Base-by-base conservation (phyloP, 768 basidiomycete genomes). In the Tulasnella sp. region DNA sequence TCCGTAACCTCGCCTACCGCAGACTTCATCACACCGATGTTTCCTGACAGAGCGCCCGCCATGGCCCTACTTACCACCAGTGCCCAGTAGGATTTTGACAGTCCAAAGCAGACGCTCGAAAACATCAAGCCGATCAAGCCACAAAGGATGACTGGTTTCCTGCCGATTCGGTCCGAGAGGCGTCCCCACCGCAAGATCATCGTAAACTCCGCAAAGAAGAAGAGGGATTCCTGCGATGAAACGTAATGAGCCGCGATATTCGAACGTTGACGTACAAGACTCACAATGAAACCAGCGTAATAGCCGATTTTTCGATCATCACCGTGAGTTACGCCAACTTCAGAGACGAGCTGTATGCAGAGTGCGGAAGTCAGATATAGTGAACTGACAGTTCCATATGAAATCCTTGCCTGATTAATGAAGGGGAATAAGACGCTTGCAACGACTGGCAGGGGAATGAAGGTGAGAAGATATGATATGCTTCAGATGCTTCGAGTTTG, bases 141-240 rank as follows among this genome's bases (percentile, higher is more conserved):
- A 42, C 21, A 27, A 29, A 65, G 19, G 42, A 66, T 60, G 25
- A 66, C 60, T 43, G 66, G 66, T 46, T 66, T 66, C 5, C 66
- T 57, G 15, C 66, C 66, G 31, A 64, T 43, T n/a, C 57, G 52
- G 53, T 66, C 66, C 12, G 66, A 59, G n/a, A 60, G 43, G 11
- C 61, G 49, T 21, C 63, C 63, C 62, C 62, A 64, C 9, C 52
- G 60, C 19, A 62, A 60, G 3, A 62, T 52, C 59, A 50, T 44
- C 19, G 12, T 17, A 42, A 50, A 46, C 43, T 62, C 61, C 46
- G 62, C 42, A 22, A 62, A 21, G 62, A 59, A 63, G 58, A 64
- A 64, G 21, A 62, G 29, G 11, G 62, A 62, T 46, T 59, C 50
- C 62, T 59, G 43, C 21, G 27, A 51, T 8, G n/a, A 41, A 42